These are phyloP conservation scores for Hypoxylon sp. DNA, from an alignment of 2,329 filamentous ascomycete genomes.

Conservation along the genomic window DNA sequence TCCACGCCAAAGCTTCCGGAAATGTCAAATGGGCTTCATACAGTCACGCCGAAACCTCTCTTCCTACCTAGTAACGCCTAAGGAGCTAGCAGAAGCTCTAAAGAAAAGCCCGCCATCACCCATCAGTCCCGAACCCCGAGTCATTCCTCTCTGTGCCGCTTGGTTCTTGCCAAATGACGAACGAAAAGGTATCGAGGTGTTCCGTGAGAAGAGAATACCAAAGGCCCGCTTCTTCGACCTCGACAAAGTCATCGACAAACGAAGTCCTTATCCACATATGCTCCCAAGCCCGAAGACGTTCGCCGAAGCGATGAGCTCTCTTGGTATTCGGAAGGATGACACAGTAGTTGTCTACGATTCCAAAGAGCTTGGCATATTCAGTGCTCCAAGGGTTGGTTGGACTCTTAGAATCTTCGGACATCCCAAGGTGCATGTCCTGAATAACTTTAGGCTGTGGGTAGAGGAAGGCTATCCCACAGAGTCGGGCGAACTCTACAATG, in stretches of 20 bases:
- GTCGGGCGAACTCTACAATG: constrained; percentile 79
- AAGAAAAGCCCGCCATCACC: constrained; percentile 84
- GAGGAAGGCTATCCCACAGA: constrained; percentile 86
- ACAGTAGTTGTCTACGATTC: constrained; percentile 95
- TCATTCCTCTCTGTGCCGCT: constrained; percentile 90
- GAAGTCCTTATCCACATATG: constrained; percentile 96
- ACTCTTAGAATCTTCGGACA: constrained; percentile 93
- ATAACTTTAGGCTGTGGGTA: constrained; percentile 97
- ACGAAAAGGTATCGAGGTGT: constrained; percentile 84
- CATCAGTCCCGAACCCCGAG: constrained; percentile 84
- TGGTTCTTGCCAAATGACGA: constrained; percentile 98
- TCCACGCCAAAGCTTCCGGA: constrained; percentile 56
- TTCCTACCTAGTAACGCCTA: constrained; percentile 88
- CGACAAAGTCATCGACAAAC: constrained; percentile 89
- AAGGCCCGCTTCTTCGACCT: constrained; percentile 96
- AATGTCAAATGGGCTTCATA: constrained; percentile 56
- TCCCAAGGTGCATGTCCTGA: constrained; percentile 86
- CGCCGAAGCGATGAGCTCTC: constrained; percentile 86
- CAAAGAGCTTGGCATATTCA: constrained; percentile 93
- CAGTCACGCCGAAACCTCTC: constrained; percentile 72
- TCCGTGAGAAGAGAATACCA: constrained; percentile 86
- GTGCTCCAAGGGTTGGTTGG: constrained; percentile 93
- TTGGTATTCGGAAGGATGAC: constrained; percentile 90
- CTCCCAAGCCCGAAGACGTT: constrained; percentile 86
- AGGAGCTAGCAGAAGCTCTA: constrained; percentile 84